Conservation (phyloP, 1,139 yeast genomes). For the Geotrichum macrosporum region DNA sequence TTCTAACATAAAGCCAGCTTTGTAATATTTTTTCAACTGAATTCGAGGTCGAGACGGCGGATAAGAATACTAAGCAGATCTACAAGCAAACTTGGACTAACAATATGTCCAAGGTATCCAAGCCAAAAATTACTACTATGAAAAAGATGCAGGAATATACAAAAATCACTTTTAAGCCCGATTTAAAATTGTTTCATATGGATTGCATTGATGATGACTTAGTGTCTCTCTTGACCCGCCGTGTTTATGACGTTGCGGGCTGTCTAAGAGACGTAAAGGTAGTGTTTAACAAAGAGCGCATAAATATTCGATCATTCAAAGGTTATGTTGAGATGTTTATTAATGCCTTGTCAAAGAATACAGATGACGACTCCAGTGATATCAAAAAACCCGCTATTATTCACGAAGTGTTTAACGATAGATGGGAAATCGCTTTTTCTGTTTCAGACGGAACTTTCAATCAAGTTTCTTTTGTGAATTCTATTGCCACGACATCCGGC, state of each 20-base stretch:
- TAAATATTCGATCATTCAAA: slow-evolving; percentile 72
- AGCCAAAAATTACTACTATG: slow-evolving; percentile 64
- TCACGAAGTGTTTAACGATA: slow-evolving; percentile 67
- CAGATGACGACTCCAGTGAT: slow-evolving; percentile 36
- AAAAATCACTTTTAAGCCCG: slow-evolving; percentile 85
- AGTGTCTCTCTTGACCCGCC: slow-evolving; percentile 77
- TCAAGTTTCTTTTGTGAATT: slow-evolving; percentile 94
- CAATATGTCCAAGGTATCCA: slow-evolving; percentile 76
- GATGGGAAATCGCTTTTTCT: slow-evolving; percentile 97
- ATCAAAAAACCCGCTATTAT: slow-evolving; percentile 60
- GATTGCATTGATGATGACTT: slow-evolving; percentile 72
- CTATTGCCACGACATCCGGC: slow-evolving; percentile 95
- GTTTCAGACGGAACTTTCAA: slow-evolving; percentile 84
- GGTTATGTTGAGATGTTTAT: slow-evolving; percentile 87
- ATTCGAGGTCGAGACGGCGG: slow-evolving; percentile 87
- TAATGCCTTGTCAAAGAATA: slow-evolving; percentile 55
- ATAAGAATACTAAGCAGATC: slow-evolving; percentile 53
- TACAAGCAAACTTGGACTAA: slow-evolving; percentile 82
- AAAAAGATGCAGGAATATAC: slow-evolving; percentile 72
- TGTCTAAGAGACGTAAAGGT: slow-evolving; percentile 84
- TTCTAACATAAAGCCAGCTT: slow-evolving; percentile 36
- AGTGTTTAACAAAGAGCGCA: slow-evolving; percentile 66
- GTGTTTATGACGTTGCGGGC: slow-evolving; percentile 95
- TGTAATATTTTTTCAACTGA: slow-evolving; percentile 90
- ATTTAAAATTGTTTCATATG: slow-evolving; percentile 81